Conservation (phyloP, 1,284 basidiomycete genomes). For the Dichomitus squalens region DNA sequence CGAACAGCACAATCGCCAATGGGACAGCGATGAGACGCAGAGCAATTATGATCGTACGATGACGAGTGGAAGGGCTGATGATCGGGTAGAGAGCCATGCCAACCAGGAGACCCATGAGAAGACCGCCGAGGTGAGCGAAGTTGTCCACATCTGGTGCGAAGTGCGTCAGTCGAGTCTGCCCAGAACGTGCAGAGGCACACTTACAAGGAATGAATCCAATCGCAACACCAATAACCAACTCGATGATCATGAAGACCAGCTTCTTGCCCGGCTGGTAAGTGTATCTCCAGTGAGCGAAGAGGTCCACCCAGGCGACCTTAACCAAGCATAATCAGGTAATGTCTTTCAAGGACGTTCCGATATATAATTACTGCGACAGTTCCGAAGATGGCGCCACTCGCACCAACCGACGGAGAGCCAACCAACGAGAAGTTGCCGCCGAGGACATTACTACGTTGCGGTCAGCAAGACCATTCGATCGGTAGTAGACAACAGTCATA, state of each 20-base stretch:
- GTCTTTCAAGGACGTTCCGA: neutral
- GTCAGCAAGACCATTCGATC: neutral
- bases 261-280: constrained; percentile 79
- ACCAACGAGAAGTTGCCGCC: constrained; percentile 92
- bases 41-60: constrained; percentile 74
- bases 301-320: constrained; percentile 81
- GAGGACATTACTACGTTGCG: constrained; percentile 65
- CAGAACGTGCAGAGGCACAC: constrained; percentile 27
- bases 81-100: constrained; percentile 87
- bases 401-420: constrained; percentile 91
- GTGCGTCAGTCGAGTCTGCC: constrained; percentile 6
- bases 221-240: constrained; percentile 83
- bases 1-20: constrained; percentile 78
- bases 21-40: constrained; percentile 77
- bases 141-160: constrained; percentile 67
- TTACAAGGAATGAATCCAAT: constrained; percentile 84
- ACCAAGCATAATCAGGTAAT: neutral
- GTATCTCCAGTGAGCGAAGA: constrained; percentile 92
- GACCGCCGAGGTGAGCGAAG: constrained; percentile 80
- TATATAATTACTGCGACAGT: constrained; percentile 70
- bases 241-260: constrained; percentile 82
- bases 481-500: constrained; percentile 35
- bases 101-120: constrained; percentile 83
- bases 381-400: constrained; percentile 93
- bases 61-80: constrained; percentile 77